Conservation (phyloP, 192 early-diverging fungal species). For the Coemansia sp. region DNA sequence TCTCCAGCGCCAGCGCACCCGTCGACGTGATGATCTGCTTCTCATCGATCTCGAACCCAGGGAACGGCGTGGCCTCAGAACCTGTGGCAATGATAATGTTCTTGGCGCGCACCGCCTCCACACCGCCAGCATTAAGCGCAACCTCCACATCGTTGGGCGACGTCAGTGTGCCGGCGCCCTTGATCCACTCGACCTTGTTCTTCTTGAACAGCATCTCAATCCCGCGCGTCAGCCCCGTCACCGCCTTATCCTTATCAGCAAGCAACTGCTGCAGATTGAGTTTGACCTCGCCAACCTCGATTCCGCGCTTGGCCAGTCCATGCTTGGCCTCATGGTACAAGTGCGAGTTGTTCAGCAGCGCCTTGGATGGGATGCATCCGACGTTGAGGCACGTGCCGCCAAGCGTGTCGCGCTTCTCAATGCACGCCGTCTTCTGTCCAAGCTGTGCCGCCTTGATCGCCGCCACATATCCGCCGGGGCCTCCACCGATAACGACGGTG, state of each 20-base stretch:
- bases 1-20: conserved; percentile 88
- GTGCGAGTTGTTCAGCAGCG: conserved; percentile 98
- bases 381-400: conserved; percentile 99
- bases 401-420: conserved; percentile 93
- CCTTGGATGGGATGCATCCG: conserved; percentile 99
- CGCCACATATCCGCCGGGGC: conserved; percentile 97
- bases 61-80: conserved; percentile 90
- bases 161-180: conserved; percentile 85
- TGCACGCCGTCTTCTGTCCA: conserved; percentile 95
- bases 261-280: conserved; percentile 87
- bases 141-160: conserved; percentile 81
- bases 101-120: conserved; percentile 78
- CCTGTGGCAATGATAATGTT: conserved; percentile 99
- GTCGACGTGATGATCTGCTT: conserved; percentile 97
- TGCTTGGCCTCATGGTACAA: conserved; percentile 92
- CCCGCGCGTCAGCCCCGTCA: conserved; percentile 85
- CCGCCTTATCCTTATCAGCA: conserved; percentile 88
- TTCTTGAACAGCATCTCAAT: conserved; percentile 96
- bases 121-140: conserved; percentile 74
- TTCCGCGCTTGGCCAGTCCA: conserved; percentile 90
- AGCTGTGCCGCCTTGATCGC: conserved; percentile 99
- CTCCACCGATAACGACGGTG: conserved; percentile 88
- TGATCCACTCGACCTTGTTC: conserved; percentile 95
- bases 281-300: conserved; percentile 81
- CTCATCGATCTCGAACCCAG: conserved; percentile 94